Evolutionary conservation across 1,139 yeast genomes (phyloP).

Genomic region (Hansenula sp.): DNA sequence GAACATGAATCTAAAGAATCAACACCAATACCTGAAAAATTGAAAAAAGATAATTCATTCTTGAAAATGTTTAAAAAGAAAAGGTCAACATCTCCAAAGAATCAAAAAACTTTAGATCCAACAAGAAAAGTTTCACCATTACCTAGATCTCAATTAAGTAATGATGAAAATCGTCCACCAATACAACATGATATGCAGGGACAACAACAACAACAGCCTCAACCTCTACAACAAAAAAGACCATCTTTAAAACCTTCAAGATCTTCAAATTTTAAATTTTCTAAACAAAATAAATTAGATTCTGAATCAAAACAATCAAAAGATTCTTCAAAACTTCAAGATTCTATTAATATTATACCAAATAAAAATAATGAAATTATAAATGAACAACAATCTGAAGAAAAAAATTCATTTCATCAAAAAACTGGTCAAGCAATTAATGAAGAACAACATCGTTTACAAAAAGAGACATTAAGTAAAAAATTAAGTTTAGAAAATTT

Average conservation of each 20-base stretch:
- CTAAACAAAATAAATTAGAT: constrained; percentile 6
- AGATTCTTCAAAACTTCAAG: constrained; percentile 8
- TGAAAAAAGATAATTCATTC: constrained; percentile 18
- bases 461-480: constrained; percentile 14
- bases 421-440: constrained; percentile 5
- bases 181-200: not conserved
- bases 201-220: not conserved
- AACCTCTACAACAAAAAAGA: constrained; percentile 11
- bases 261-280: constrained; percentile 10
- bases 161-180: constrained; percentile 2
- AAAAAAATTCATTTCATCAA: constrained; percentile 6
- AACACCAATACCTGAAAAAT: constrained; percentile 4
- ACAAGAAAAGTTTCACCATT: constrained; percentile 3
- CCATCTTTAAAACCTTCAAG: constrained; percentile 9
- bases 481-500: constrained; percentile 30
- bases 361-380: not conserved
- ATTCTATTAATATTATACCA: constrained; percentile 16
- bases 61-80: constrained; percentile 23
- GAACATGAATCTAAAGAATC: not conserved
- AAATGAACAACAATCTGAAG: constrained; percentile 1
- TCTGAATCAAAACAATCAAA: not conserved
- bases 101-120: constrained; percentile 8
- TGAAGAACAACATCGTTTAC: constrained; percentile 15
- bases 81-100: constrained; percentile 13
- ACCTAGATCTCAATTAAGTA: not conserved